Evolutionary conservation across 441 rosid species (phyloP).

Genomic region (Adansonia gregorii): DNA sequence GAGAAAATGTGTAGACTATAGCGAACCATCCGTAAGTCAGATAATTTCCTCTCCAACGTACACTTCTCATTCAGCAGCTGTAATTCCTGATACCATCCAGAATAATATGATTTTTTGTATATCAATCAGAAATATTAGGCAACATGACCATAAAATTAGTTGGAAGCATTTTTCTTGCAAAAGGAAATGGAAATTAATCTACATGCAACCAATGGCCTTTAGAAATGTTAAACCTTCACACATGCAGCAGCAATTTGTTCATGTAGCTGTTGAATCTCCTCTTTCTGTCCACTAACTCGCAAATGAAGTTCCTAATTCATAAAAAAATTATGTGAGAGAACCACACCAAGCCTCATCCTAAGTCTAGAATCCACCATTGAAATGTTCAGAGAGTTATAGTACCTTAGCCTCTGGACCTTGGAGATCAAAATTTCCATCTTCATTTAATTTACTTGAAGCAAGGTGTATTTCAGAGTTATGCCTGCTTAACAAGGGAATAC

Average conservation of each 20-base stretch:
- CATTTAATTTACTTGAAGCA: slow-evolving; percentile 46
- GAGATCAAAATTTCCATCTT: slow-evolving; percentile 40
- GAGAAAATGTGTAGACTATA: not conserved
- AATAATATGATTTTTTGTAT: slow-evolving; percentile 27
- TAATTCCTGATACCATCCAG: slow-evolving; percentile 68
- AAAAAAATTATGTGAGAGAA: slow-evolving; percentile 32
- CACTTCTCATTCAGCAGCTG: slow-evolving; percentile 80
- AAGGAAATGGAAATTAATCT: slow-evolving; percentile 16
- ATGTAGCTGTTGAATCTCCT: slow-evolving; percentile 81
- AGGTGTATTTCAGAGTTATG: slow-evolving; percentile 41
- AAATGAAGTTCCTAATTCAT: slow-evolving; percentile 63
- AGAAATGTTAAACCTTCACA: slow-evolving; percentile 59
- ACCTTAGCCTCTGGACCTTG: slow-evolving; percentile 80
- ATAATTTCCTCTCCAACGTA: slow-evolving; percentile 78
- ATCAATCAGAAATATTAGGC: slow-evolving; percentile 26
- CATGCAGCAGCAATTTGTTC: slow-evolving; percentile 74
- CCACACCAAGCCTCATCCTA: slow-evolving; percentile 23
- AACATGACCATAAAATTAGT: slow-evolving; percentile 16
- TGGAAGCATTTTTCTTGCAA: slow-evolving; percentile 6
- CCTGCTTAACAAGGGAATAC: slow-evolving; percentile 23
- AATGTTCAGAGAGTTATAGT: slow-evolving; percentile 26
- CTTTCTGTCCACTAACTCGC: slow-evolving; percentile 62
- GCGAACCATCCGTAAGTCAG: slow-evolving; percentile 94
- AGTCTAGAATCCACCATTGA: slow-evolving; percentile 17
- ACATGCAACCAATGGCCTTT: slow-evolving; percentile 17